Percentiles rank a stretch among this genome's conserved stretches.
Evolutionary conservation across 495 filamentous ascomycete species (phyloP).

Genomic region (Neurospora africana): DNA sequence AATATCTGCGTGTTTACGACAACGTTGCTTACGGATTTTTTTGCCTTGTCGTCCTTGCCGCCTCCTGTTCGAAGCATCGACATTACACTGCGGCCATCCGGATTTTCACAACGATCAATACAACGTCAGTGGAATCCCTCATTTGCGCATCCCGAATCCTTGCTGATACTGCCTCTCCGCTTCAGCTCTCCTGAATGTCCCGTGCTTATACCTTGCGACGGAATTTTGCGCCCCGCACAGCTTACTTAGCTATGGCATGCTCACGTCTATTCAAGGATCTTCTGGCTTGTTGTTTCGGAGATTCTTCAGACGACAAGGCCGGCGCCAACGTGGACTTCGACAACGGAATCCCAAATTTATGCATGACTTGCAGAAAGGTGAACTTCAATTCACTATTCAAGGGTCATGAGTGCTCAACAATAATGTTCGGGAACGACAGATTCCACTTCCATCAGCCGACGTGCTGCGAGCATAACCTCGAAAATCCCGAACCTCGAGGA

Average conservation of each 20-base stretch:
- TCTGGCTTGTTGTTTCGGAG: not conserved
- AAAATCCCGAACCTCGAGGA: no score
- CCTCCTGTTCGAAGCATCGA: not conserved
- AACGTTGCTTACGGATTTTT: not conserved
- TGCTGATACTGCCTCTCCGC: accelerated
- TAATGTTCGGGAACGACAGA: no score
- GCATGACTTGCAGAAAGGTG: not conserved
- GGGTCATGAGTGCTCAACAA: no score
- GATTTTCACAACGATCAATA: not conserved
- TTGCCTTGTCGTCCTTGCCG: accelerated
- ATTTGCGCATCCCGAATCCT: not conserved
- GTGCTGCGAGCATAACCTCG: no score
- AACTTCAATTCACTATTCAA: not conserved
- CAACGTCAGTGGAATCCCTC: not conserved
- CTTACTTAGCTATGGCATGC: not conserved
- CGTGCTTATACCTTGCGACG: no score
- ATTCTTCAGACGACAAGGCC: not conserved
- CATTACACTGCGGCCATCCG: accelerated
- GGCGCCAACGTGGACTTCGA: not conserved
- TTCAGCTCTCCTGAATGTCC: no score
- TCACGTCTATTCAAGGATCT: not conserved
- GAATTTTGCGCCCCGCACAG: not conserved
- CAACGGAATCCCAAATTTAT: not conserved
- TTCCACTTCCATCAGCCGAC: no score
- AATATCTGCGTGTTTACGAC: not conserved